Base-by-base conservation (phyloP, 805 yeast genomes). In the Metschnikowia santaceciliae region DNA sequence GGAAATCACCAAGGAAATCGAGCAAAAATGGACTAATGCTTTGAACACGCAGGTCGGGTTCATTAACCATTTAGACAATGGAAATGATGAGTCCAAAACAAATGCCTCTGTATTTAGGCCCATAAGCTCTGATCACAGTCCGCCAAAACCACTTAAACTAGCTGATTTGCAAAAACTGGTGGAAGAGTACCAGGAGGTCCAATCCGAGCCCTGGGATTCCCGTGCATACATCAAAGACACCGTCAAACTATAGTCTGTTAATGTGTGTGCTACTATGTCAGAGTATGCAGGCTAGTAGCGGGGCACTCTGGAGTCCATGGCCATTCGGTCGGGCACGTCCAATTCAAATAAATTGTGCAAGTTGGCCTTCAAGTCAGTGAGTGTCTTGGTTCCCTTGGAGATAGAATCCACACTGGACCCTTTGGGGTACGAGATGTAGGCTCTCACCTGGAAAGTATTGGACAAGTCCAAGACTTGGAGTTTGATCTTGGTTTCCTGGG, bases 241-340 rank as follows among this genome's bases (percentile, higher is more conserved):
- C 4, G 48, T 53, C 30, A 49, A 49, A 37, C 32, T 52, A 14
- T 46, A 41, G 33, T 23, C 17, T 4, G 30, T 26, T 26, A 8
- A 26, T 8, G 30, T 26, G 4, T 26, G 30, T 26, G 30, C 30
- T 26, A 26, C 8, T 26, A 26, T 26, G 30, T 26, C 30, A 8
- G 10, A 26, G 30, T 26, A 20, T 34, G 41, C 22, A 13, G 22
- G 20, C 23, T 42, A 42, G 19, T 47, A 10, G 36, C 57, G 33
- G n/a, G 59, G 56, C 32, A 86, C 76, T 57, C 96, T 77, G 1
- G 91, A 81, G 64, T 90, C 96, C 90, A 90, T 88, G 23, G 77
- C 73, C 62, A 81, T 81, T 54, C 96, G 76, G 61, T 88, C 94
- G 4, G 96, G 96, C 32, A 87, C 79, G 17, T 74, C 80, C 43